A percentile compares a stretch with the other conserved stretches of the same genome.
Conservation (phyloP, 805 yeast species). For the Yamadazyma takamatsuzukensis region DNA sequence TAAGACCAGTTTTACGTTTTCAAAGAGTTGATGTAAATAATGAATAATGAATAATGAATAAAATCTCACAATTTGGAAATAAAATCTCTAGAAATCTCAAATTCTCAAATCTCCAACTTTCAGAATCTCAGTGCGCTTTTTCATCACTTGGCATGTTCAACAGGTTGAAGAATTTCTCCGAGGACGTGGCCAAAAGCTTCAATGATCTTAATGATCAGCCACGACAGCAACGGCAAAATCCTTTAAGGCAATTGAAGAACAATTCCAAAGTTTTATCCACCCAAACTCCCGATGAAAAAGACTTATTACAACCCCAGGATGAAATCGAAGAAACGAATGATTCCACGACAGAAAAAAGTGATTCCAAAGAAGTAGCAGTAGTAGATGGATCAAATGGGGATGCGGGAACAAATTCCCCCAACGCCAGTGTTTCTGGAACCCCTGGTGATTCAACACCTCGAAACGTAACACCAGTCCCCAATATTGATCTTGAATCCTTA, state of each 20-base stretch:
- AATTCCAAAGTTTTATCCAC: constrained; percentile 32
- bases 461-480: constrained; percentile 8
- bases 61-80: too few relatives aligned
- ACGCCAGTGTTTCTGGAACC: not conserved
- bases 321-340: too few relatives aligned
- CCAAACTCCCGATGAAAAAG: constrained; percentile 46
- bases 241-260: constrained; percentile 29
- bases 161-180: constrained; percentile 39
- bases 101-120: too few relatives aligned
- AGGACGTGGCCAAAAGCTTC: constrained; percentile 43
- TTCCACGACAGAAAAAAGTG: constrained; percentile 8
- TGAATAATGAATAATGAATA: too few relatives aligned
- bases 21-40: too few relatives aligned
- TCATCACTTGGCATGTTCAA: too few relatives aligned
- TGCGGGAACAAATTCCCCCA: constrained; percentile 1
- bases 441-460: not conserved
- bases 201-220: constrained; percentile 28
- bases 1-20: too few relatives aligned
- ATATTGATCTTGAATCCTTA: constrained; percentile 39
- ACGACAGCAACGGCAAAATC: constrained; percentile 11
- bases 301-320: constrained; percentile 46
- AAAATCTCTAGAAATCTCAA: too few relatives aligned
- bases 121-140: too few relatives aligned
- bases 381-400: not conserved
- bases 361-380: constrained; percentile 11